Evolutionary conservation across 2,329 filamentous ascomycete species (phyloP), one percentile per base, ranked within the genome.

Genomic region (Penicillium sp.): DNA sequence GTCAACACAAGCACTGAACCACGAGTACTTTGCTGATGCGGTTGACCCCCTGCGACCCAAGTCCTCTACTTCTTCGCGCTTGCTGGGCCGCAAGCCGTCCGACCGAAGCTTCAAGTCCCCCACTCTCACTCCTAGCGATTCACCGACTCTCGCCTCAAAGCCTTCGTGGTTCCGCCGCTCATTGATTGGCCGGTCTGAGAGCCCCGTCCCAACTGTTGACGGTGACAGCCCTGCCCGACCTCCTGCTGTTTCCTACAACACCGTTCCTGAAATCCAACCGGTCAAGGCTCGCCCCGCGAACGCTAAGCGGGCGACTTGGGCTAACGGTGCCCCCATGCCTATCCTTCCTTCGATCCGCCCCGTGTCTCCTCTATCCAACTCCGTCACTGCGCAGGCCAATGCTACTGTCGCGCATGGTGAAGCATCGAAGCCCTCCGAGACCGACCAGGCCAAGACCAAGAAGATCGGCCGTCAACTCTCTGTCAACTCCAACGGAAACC

Each of bases 131-230:
- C 81, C 83, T 0, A 76, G 71, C 37, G 85, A 87, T 55, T 74
- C 79, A 14, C 80, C 88, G 49, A 82, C 79, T 8, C 83, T 90
- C 17, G 85, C 89, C 1, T 86, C 90, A 5, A 97, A 97, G 79
- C 90, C 91, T 25, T 98, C 94, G 0, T 99, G 95, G 95, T 97
- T 99, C 79, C 87, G 95, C 66, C 92, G 96, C 75, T 98, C 95
- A 12, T 83, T 99, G 59, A 96, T 97, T 71, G 89, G 90, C 58
- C 86, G 90, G 60, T 88, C 89, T 48, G 89, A 91, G 50, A 88
- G 83, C 67, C 82, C 86, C 11, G 88, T 90, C 55, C 82, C 84
- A n/a, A 79, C 86, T 34, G 76, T 74, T 42, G 77, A 80, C 49
- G 73, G 71, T 28, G 71, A 76, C 15, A 68, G 69, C 47, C 60